These are phyloP conservation scores for Sclerotinia sclerotiorum DNA, from an alignment of 2,329 filamentous ascomycete genomes.

Conservation along the genomic window DNA sequence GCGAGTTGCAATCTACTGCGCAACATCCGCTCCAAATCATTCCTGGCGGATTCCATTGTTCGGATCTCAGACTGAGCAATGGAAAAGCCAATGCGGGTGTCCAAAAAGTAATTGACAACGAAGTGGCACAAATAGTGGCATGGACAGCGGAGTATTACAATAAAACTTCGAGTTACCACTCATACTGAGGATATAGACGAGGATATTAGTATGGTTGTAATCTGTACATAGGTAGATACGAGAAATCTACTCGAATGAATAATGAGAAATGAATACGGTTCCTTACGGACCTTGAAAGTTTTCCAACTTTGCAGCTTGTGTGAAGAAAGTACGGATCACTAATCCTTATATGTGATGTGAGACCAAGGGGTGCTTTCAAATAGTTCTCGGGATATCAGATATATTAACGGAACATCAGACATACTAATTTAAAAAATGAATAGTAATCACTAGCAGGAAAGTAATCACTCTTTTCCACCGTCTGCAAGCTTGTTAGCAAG, in stretches of 20 bases:
- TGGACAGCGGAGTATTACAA: conserved; percentile 52
- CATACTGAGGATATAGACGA: conserved; percentile 2
- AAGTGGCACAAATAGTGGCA: conserved; percentile 51
- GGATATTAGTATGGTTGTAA: conserved; percentile 13
- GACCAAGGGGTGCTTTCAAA: background rate
- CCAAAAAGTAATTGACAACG: conserved; percentile 50
- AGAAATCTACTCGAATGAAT: background rate
- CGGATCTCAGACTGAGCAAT: conserved; percentile 51
- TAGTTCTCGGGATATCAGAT: background rate
- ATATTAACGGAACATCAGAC: background rate
- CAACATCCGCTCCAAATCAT: conserved; percentile 54
- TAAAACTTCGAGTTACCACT: background rate
- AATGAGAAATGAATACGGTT: conserved; percentile 4
- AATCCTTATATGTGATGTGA: background rate
- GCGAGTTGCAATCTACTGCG: conserved; percentile 50
- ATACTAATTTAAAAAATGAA: background rate
- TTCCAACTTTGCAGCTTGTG: background rate
- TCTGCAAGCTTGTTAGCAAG: too few relatives aligned
- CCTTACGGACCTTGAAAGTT: background rate
- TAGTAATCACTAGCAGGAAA: background rate
- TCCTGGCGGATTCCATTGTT: conserved; percentile 55
- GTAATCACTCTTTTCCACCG: too few relatives aligned
- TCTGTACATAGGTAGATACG: background rate
- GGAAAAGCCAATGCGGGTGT: conserved; percentile 49
- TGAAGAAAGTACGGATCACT: background rate